Conservation (phyloP, 306 rosid species). For the Erythrophleum fordii region DNA sequence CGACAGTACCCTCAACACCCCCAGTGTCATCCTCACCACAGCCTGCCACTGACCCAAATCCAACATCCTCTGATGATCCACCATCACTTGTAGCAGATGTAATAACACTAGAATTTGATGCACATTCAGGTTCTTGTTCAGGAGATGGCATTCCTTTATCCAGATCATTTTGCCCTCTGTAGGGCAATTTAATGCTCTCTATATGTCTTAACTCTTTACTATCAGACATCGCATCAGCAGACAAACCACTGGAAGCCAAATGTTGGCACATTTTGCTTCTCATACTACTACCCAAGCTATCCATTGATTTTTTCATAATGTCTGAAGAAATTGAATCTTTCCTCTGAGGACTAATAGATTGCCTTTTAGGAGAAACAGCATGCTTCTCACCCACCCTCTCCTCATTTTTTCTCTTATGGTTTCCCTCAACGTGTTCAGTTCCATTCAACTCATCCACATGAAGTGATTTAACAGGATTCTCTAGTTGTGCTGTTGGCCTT, state of each 20-base stretch:
- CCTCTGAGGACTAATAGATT: constrained; percentile 38
- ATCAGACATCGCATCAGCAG: constrained; percentile 9
- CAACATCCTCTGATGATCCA: constrained; percentile 64
- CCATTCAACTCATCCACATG: constrained; percentile 3
- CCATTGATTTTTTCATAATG: constrained; percentile 24
- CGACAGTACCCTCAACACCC: constrained; percentile 46
- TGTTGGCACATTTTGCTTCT: background rate
- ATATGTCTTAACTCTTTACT: constrained; percentile 39
- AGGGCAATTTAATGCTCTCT: constrained; percentile 33
- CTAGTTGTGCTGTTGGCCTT: constrained; percentile 5
- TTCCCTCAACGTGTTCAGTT: constrained; percentile 27
- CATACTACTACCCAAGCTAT: constrained; percentile 22
- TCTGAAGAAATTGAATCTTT: constrained; percentile 46
- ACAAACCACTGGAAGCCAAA: background rate
- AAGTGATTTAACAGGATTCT: constrained; percentile 17
- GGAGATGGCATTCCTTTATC: constrained; percentile 46
- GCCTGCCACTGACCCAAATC: constrained; percentile 42
- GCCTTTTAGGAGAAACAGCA: constrained; percentile 30
- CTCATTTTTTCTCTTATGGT: constrained; percentile 42
- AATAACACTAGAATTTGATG: constrained; percentile 64
- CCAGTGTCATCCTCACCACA: constrained; percentile 46
- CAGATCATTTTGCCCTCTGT: constrained; percentile 42
- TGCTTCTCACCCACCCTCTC: constrained; percentile 32
- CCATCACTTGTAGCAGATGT: constrained; percentile 61
- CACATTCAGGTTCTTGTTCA: constrained; percentile 53